Base-by-base conservation (phyloP, 768 basidiomycete species). In the Podaxis sp. region DNA sequence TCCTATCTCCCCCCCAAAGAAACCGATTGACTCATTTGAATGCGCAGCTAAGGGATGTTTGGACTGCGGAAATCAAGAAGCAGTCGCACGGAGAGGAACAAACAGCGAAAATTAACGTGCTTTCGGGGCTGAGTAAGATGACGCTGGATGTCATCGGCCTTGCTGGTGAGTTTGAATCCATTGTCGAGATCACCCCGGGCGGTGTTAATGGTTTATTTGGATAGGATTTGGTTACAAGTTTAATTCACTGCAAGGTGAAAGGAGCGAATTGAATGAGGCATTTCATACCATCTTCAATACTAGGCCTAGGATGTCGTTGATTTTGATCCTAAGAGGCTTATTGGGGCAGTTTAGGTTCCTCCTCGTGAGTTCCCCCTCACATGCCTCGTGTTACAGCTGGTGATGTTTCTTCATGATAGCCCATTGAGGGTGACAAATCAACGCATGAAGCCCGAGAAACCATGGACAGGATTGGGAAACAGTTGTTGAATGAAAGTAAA, bases 101-200 rank as follows among this genome's bases (percentile, higher is more conserved):
- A 41, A 57, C 40, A 2, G 72, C 60, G 2, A 75, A 73, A 4
- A 74, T 91, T 36, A 88, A 94, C 51, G 82, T 85, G 3, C 73
- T 88, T 37, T 73, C 78, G 1, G 91, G 86, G 84, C 76, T 92
- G 3, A 86, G 83, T 44, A 83, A 83, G 40, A 81, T 83, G 44
- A 91, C 90, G 2, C 77, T 93, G 6, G 92, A 93, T 66, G 82
- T 90, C 62, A 91, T 95, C 54, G 91, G 90, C 5, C 78, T 89
- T 46, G 87, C 58, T 1, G 58, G 58, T 51, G 33, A 28, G 46
- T 26, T 17, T 22, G 1, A 54, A 36, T 37, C 36, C 13, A 12
- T 33, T 10, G 13, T 11, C 2, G 22, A 11, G 30, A 24, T 17
- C 30, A 33, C 0, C 8, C 33, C 22, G 22, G n/a, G 1, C 15